Evolutionary conservation across 2,329 filamentous ascomycete species (phyloP), one percentile per base, ranked within the genome.

Genomic region (Scedosporium apiospermum): DNA sequence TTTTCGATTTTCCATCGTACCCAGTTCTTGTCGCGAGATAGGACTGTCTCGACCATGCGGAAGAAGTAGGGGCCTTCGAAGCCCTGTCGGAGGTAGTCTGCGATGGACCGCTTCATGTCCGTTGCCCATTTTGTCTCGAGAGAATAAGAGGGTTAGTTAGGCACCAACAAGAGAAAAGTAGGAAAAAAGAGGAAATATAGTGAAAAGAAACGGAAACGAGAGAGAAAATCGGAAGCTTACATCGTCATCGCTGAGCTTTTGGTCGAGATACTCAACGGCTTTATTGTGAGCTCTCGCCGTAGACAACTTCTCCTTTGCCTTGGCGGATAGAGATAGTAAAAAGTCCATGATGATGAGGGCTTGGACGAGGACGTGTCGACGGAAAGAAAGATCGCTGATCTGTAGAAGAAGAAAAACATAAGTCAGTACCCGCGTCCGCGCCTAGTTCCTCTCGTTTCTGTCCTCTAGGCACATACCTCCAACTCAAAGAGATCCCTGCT

Each of bases 21-120:
- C 96, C 96, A 99, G 72, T 98, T 97, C 78, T 97, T 98, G 74
- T 99, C 95, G 66, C 95, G 84, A 26, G 91, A 91, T 34, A 99
- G 84, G 38, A 99, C 93, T 12, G 93, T 98, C 73, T 98, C 93
- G 38, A 99, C 92, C 85, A 98, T 96, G 46, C 95, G 88, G 75
- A 92, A 89, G 74, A 98, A 99, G 74, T 96, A 96, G 66, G 91
- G 90, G 34, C 95, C 95, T 70, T 96, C 93, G 51, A 81, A 77
- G 21, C 90, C 90, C 68, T 88, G 82, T 71, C 89, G 89, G 63
- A 99, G 82, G 74, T 97, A 96, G 64, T 86, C 85, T 64, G 89
- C 89, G 69, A 98, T 96, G 6, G 82, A 80, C 44, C 82, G 82
- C 71, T 92, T 92, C 78, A 89, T 96, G 60, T 87, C 82, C 60